A percentile compares a stretch with the other conserved stretches of the same genome.
Evolutionary conservation across 192 early-diverging fungal species (phyloP).

Genomic region (Lobosporangium transversale): DNA sequence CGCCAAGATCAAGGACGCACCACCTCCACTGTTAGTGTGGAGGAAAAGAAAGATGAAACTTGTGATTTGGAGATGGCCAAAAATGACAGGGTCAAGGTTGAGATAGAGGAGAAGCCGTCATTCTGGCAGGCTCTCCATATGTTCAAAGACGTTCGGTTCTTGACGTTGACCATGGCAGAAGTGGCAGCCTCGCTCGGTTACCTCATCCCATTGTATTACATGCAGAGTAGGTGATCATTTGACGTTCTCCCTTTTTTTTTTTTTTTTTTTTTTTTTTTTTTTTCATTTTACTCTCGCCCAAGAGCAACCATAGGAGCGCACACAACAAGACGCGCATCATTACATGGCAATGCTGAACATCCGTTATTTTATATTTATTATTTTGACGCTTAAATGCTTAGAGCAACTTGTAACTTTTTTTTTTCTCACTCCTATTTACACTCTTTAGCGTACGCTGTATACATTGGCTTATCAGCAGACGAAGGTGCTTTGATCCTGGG

Average conservation of each 20-base stretch:
- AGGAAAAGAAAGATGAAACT: background rate
- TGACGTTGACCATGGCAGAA: slow-evolving; percentile 37
- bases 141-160: slow-evolving; percentile 39
- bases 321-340: no score
- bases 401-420: no score
- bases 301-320: no score
- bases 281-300: no score
- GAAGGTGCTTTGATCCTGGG: slow-evolving; percentile 41
- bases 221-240: slow-evolving; percentile 37
- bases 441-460: slow-evolving; percentile 34
- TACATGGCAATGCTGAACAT: no score
- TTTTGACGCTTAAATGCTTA: no score
- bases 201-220: slow-evolving; percentile 38
- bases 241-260: no score
- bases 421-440: background rate
- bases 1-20: background rate
- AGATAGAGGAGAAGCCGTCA: background rate
- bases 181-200: slow-evolving; percentile 34
- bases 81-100: background rate
- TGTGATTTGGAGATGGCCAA: background rate
- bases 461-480: slow-evolving; percentile 30
- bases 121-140: slow-evolving; percentile 35
- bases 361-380: background rate
- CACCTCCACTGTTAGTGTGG: background rate
- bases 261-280: no score